Evolutionary conservation across 495 filamentous ascomycete species (phyloP).

Genomic region (Echria macrotheca): DNA sequence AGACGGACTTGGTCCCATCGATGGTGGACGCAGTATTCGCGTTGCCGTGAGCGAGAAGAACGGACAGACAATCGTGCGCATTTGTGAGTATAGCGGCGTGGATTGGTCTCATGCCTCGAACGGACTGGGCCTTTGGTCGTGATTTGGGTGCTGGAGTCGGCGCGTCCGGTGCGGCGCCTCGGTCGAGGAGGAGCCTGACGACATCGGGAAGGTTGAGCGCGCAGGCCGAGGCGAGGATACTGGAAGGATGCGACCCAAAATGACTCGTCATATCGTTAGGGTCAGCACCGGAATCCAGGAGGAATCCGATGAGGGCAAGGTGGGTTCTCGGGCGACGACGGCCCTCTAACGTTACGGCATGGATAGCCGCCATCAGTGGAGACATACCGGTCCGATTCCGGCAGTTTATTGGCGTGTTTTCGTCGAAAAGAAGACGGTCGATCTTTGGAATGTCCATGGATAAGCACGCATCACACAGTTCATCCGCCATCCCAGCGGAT

Average conservation of each 20-base stretch:
- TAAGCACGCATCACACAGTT: too few relatives aligned
- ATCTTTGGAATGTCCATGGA: too few relatives aligned
- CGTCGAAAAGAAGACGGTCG: too few relatives aligned
- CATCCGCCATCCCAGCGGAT: too few relatives aligned
- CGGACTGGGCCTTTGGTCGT: neutral
- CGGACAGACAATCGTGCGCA: constrained; percentile 2
- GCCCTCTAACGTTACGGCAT: too few relatives aligned
- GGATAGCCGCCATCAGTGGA: too few relatives aligned
- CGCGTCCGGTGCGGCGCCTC: constrained; percentile 15
- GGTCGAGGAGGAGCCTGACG: constrained; percentile 11
- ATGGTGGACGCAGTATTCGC: constrained; percentile 12
- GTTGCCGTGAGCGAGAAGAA: constrained; percentile 14
- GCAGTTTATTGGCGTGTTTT: too few relatives aligned
- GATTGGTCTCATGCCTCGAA: constrained; percentile 14
- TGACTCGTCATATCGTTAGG: constrained; percentile 3
- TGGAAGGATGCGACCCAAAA: neutral
- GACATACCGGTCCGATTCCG: too few relatives aligned
- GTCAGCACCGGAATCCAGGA: constrained; percentile 24
- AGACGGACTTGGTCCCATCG: neutral
- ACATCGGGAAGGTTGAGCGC: constrained; percentile 5
- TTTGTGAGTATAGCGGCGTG: constrained; percentile 18
- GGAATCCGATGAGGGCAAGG: constrained; percentile 15
- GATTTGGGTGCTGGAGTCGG: constrained; percentile 1
- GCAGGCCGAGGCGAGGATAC: constrained; percentile 8
- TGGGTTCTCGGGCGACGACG: constrained; percentile 8